Evolutionary conservation across 345 rosid genomes (phyloP).

Genomic region (Citrus unshiu): DNA sequence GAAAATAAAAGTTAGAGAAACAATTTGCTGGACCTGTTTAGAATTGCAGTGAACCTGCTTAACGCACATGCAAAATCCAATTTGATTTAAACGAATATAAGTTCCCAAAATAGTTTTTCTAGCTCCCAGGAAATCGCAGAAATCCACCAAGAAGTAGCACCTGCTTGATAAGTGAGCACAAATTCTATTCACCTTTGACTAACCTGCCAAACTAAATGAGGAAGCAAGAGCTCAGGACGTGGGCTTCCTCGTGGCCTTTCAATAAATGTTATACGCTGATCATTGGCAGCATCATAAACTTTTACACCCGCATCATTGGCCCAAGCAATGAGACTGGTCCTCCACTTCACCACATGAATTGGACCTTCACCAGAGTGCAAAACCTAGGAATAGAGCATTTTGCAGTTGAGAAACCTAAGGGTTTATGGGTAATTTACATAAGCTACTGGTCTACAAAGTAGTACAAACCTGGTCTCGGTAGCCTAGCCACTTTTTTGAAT

Average conservation of each 20-base stretch:
- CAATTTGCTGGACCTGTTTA: neutral
- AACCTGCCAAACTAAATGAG: conserved; percentile 99
- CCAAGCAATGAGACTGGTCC: conserved; percentile 94
- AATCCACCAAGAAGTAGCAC: neutral
- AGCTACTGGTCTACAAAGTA: neutral
- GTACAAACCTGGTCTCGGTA: conserved; percentile 77
- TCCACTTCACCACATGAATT: conserved; percentile 90
- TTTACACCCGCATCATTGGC: conserved; percentile 98
- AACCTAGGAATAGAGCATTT: conserved; percentile 42
- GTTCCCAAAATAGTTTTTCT: neutral
- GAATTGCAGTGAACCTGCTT: neutral
- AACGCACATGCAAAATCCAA: neutral
- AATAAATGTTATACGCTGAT: conserved; percentile 90
- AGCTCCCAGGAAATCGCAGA: neutral
- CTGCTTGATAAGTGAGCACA: neutral
- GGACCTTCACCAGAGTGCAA: conserved; percentile 99
- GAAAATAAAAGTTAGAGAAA: neutral
- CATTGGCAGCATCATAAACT: conserved; percentile 89
- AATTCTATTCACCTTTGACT: conserved; percentile 13
- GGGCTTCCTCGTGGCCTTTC: conserved; percentile 95
- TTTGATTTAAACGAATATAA: neutral
- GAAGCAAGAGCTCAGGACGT: conserved; percentile 82
- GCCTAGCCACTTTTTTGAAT: conserved; percentile 92
- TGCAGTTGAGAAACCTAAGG: conserved; percentile 4
- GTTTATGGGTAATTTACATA: conserved; percentile 2